Percentiles rank a stretch among this genome's conserved stretches.
Conservation (phyloP, 495 filamentous ascomycete genomes). For the Xylaria cubensis region DNA sequence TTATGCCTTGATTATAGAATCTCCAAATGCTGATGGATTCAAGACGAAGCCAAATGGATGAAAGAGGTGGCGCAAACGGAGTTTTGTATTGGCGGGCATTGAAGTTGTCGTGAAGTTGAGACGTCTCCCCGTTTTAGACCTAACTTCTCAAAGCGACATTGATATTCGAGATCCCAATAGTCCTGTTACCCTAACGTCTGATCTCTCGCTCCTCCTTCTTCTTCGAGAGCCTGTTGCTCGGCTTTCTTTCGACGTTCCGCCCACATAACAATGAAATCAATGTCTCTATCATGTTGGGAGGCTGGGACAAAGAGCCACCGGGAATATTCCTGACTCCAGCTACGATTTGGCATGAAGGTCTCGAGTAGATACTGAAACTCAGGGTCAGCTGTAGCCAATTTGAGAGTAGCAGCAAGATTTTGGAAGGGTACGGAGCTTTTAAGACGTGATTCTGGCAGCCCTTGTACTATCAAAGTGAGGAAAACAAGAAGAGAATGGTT, state of each 20-base stretch:
- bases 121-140: not conserved
- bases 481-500: not conserved
- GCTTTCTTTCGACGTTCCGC: constrained; percentile 25
- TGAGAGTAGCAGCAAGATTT: not conserved
- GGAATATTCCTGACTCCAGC: constrained; percentile 46
- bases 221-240: not conserved
- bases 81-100: not conserved
- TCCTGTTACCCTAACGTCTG: not conserved
- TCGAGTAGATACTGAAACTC: constrained; percentile 53
- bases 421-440: not conserved
- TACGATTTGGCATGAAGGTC: constrained; percentile 55
- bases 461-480: not conserved
- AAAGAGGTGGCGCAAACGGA: not conserved
- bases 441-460: not conserved
- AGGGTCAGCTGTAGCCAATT: not conserved
- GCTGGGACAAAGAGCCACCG: constrained; percentile 54
- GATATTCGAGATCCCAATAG: not conserved
- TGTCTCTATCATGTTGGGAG: constrained; percentile 52
- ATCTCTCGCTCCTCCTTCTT: not conserved
- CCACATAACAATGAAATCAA: constrained; percentile 38
- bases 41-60: not conserved
- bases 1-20: not conserved
- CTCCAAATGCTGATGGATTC: not conserved
- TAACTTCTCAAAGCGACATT: not conserved
- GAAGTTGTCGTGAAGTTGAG: not conserved